Base-by-base conservation (phyloP, 768 basidiomycete genomes). In the Tylopilus intermedius region DNA sequence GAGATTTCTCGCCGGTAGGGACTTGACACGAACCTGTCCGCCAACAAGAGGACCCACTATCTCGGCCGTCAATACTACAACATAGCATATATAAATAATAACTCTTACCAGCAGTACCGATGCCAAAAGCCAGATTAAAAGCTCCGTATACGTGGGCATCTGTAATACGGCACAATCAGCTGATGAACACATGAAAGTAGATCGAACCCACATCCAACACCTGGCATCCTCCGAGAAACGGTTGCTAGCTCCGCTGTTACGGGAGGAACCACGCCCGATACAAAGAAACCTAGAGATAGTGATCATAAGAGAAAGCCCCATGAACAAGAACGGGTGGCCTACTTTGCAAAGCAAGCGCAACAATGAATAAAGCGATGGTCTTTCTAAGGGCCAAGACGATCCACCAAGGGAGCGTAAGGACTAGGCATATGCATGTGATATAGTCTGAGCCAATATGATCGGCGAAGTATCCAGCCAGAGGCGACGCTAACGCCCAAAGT, bases 121-220 rank as follows among this genome's bases (percentile, higher is more conserved):
- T 63, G 2, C 83, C 86, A 55, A 82, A 88, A 3, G 80, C 80
- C 10, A 89, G 62, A 68, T 88, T 90, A 63, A 87, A 88, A 0
- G 81, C 82, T 4, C 81, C 87, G 59, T 87, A 90, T 3, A 86
- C 76, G 60, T 89, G 86, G 1, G 79, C 87, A 66, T 84, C 88
- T 89, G 58, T 27, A 21, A 24, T 18, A 43, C 46, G 15, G 26
- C 9, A 27, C 13, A 39, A 21, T 57, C 40, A 54, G 38, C 43
- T 43, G 40, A 43, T 18, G 38, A 29, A 55, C 27, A 8, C 21
- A 44, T 18, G 21, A 10, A 50, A 30, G 37, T 27, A 14, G 22
- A 33, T n/a, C 37, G 26, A 13, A 65, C 83, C 63, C 62, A 82
- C 86, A 90, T 29, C 87, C 88, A 35, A 90, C 74, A 3, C 86